Evolutionary conservation across 331 rosid species (phyloP), one percentile per base, ranked within the genome.

Genomic region (Stylosanthes scabra): DNA sequence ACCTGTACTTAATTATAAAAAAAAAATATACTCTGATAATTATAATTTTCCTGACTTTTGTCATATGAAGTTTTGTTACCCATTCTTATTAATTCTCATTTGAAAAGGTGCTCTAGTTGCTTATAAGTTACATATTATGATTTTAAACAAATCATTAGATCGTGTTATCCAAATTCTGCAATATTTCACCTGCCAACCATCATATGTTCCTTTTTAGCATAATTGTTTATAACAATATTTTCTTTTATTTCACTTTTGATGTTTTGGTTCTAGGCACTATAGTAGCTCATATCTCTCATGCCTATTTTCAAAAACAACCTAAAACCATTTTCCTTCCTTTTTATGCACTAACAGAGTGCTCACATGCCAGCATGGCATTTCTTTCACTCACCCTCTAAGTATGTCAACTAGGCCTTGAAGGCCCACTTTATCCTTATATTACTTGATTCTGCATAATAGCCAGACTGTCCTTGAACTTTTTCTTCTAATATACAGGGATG

Each of bases 121-220:
- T 9, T 51, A 47, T 45, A 8, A 46, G 31, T 68, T 62, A 68
- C 49, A 7, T 55, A 34, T 76, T 28, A 28, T 63, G 44, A 61
- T 46, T 46, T 80, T 46, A 31, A 42, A 60, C 41, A 68, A 31
- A 69, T 62, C 28, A 46, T 55, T 44, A 56, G n/a, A 55, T 75
- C 42, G 39, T 81, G 42, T 29, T 63, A 45, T 37, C 58, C 46
- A 9, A 64, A 20, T 56, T 70, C 15, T 49, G 59, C 50, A 13
- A 25, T 57, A 3, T 31, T 31, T 4, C 37, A 31, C 37, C 3
- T 5, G 5, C 37, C 37, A 31, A 3, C 59, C 57, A 13, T 47
- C 54, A 67, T 64, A 60, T 71, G 29, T 59, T 45, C 54, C 70
- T 11, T 56, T 66, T 40, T 45, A 46, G 40, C 28, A 37, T 20